Evolutionary conservation across 2,329 filamentous ascomycete species (phyloP).

Genomic region (Trichoderma koningii): DNA sequence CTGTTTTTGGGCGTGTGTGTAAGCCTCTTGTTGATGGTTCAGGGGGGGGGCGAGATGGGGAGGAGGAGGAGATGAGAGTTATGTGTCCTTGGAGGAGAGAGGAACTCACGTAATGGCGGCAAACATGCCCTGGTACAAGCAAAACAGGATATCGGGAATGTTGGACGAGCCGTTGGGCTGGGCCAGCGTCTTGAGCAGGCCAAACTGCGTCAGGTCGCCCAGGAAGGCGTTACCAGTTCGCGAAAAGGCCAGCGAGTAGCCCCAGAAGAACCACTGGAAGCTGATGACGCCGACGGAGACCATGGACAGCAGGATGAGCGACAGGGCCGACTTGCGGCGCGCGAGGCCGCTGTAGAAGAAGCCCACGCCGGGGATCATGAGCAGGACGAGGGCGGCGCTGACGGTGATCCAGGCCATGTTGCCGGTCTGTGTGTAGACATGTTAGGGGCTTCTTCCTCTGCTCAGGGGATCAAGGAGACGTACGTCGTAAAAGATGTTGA

Average conservation of each 20-base stretch:
- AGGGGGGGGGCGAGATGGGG: neutral
- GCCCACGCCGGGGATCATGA: slow-evolving; percentile 92
- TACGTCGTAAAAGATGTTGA: slow-evolving; percentile 85
- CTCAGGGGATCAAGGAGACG: slow-evolving; percentile 33
- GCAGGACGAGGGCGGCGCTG: slow-evolving; percentile 75
- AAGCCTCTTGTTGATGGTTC: neutral
- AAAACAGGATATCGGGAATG: slow-evolving; percentile 82
- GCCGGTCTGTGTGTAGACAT: slow-evolving; percentile 58
- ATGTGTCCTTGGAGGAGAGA: too few relatives aligned
- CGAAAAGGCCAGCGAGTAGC: slow-evolving; percentile 83
- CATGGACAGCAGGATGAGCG: slow-evolving; percentile 82
- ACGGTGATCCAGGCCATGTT: slow-evolving; percentile 81
- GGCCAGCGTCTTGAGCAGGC: slow-evolving; percentile 74
- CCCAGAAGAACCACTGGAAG: slow-evolving; percentile 97
- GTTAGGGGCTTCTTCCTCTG: neutral
- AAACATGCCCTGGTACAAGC: slow-evolving; percentile 87
- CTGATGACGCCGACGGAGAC: slow-evolving; percentile 77
- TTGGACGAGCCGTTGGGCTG: slow-evolving; percentile 70
- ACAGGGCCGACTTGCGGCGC: slow-evolving; percentile 83
- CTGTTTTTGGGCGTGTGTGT: slow-evolving; percentile 36
- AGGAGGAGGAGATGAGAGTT: neutral
- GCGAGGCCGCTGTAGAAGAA: slow-evolving; percentile 95
- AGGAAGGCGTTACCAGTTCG: slow-evolving; percentile 77
- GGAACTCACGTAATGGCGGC: slow-evolving; percentile 77
- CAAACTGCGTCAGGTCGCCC: slow-evolving; percentile 79